phyloP scores from a whole-genome alignment of 495 filamentous ascomycete genomes.

The Penicillium maclennaniae region DNA sequence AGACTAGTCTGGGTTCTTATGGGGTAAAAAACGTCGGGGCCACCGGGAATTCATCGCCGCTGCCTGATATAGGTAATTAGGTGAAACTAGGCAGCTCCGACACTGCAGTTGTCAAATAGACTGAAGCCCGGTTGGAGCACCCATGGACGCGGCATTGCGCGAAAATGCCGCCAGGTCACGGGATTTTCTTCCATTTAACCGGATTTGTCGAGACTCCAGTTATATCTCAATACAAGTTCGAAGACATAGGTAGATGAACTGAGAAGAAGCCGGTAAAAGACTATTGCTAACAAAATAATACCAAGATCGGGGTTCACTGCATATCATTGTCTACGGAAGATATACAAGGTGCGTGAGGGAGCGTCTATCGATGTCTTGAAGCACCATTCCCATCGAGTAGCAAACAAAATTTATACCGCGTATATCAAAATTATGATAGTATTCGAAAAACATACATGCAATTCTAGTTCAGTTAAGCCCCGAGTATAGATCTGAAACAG shows the following conservation, averaged over 20 bases:
- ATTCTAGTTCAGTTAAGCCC: background rate
- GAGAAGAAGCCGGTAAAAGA: no score
- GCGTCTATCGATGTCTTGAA: background rate
- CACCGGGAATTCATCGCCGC: conserved; percentile 10
- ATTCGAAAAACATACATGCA: background rate
- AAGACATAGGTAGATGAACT: background rate
- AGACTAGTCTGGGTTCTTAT: conserved; percentile 16
- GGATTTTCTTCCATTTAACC: conserved; percentile 13
- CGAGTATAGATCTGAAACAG: background rate
- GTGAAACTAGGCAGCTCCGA: conserved; percentile 3
- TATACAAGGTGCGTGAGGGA: no score
- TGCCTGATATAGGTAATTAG: background rate
- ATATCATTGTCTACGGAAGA: no score
- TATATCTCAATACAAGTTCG: background rate
- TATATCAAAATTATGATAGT: background rate
- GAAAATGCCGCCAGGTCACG: conserved; percentile 41
- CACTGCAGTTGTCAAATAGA: background rate
- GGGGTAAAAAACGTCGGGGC: background rate
- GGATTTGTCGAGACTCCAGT: background rate
- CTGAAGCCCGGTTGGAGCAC: conserved; percentile 13
- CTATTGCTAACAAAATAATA: no score
- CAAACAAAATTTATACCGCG: background rate
- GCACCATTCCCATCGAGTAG: background rate
- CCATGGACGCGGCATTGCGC: conserved; percentile 23
- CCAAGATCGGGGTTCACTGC: no score